Conservation (phyloP, 371 early-diverging fungal genomes). For the Actinomortierella ambigua region DNA sequence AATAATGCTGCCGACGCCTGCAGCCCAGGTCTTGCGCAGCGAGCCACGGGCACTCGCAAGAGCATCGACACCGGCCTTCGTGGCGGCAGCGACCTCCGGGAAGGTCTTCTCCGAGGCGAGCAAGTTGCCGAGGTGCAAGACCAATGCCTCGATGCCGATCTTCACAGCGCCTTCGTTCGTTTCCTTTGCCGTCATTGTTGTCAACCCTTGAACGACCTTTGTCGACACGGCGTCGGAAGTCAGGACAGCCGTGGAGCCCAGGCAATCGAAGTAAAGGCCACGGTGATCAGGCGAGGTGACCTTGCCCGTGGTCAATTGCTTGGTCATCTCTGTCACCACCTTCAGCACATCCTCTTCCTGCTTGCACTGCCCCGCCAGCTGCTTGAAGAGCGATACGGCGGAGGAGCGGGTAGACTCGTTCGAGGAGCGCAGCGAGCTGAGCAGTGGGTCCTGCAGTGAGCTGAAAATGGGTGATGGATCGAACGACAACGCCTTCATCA, state of each 20-base stretch:
- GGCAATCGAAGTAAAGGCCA: slow-evolving; percentile 59
- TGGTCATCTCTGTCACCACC: slow-evolving; percentile 65
- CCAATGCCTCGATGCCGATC: slow-evolving; percentile 67
- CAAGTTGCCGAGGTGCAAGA: slow-evolving; percentile 61
- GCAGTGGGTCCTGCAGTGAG: slow-evolving; percentile 65
- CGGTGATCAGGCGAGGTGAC: slow-evolving; percentile 71
- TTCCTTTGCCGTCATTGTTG: slow-evolving; percentile 77
- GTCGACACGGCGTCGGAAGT: slow-evolving; percentile 60
- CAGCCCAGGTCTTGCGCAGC: slow-evolving; percentile 64
- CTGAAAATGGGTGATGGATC: slow-evolving; percentile 68
- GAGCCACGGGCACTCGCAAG: slow-evolving; percentile 61
- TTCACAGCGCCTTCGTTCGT: slow-evolving; percentile 73
- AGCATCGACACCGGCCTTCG: slow-evolving; percentile 60
- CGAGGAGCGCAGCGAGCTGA: slow-evolving; percentile 72
- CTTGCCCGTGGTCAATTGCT: slow-evolving; percentile 61
- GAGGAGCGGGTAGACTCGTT: slow-evolving; percentile 63
- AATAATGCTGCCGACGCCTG: slow-evolving; percentile 53
- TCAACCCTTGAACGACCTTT: slow-evolving; percentile 64
- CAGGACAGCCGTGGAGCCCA: slow-evolving; percentile 55
- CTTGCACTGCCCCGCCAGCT: slow-evolving; percentile 54
- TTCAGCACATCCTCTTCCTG: slow-evolving; percentile 57
- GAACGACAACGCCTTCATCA: slow-evolving; percentile 58
- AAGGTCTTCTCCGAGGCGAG: slow-evolving; percentile 57
- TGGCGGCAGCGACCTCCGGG: slow-evolving; percentile 47
- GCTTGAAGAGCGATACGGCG: slow-evolving; percentile 61